These are phyloP conservation scores for Melastoma candidum DNA, from an alignment of 441 rosid species.

Conservation along the genomic window DNA sequence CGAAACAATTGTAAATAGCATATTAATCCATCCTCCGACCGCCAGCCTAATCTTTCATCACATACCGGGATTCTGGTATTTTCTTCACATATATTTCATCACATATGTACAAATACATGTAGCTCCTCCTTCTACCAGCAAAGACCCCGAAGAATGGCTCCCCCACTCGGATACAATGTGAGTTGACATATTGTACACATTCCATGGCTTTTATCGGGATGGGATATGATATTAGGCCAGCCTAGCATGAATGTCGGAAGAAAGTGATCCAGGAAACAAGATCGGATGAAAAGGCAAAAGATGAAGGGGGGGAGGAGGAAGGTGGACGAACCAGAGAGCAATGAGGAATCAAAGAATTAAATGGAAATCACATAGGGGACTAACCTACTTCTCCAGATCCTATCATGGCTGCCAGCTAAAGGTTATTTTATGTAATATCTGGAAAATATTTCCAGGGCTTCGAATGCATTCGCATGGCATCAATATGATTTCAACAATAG, in stretches of 20 bases:
- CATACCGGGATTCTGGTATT: constrained; percentile 32
- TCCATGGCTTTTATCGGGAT: constrained; percentile 11
- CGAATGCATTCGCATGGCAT: constrained; percentile 20
- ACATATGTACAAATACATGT: constrained; percentile 41
- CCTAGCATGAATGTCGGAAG: constrained; percentile 26
- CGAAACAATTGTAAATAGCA: constrained; percentile 9
- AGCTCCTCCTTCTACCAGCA: constrained; percentile 27
- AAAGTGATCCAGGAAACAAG: constrained; percentile 5
- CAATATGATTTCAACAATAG: constrained; percentile 22
- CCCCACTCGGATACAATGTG: constrained; percentile 22
- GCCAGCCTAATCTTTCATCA: constrained; percentile 28
- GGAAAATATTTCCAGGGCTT: constrained; percentile 25
- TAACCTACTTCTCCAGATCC: constrained; percentile 56
- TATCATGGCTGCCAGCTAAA: constrained; percentile 21
- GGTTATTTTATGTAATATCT: constrained; percentile 35
- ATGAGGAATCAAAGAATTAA: constrained; percentile 51
- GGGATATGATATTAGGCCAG: constrained; percentile 38
- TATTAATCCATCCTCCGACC: constrained; percentile 14
- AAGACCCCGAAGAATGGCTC: constrained; percentile 13
- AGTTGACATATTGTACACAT: constrained; percentile 30
- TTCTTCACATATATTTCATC: constrained; percentile 36
- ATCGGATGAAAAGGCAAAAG: background rate
- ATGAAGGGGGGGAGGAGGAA: constrained; percentile 7
- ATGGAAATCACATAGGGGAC: constrained; percentile 34
- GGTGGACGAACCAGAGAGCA: constrained; percentile 35